These are phyloP conservation scores for Ramalina peruviana DNA, from an alignment of 495 filamentous ascomycete genomes.

Conservation along the genomic window DNA sequence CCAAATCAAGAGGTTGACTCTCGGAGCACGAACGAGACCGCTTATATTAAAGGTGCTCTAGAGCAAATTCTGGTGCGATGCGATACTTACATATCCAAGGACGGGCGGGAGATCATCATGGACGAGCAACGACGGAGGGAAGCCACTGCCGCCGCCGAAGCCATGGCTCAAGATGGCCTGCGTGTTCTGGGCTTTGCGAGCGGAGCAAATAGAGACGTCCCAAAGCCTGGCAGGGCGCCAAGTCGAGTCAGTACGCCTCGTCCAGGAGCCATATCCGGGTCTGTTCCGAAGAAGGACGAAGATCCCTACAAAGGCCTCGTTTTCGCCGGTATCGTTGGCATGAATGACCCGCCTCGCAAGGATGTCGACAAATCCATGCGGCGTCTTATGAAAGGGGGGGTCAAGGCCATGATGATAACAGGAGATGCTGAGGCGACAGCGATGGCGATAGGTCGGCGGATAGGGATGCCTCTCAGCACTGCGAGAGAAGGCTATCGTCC, in stretches of 20 bases:
- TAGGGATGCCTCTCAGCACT: slow-evolving; percentile 66
- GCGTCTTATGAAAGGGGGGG: slow-evolving; percentile 80
- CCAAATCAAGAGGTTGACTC: slow-evolving; percentile 28
- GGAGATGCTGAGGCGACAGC: slow-evolving; percentile 92
- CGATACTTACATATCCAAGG: slow-evolving; percentile 77
- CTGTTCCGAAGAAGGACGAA: slow-evolving; percentile 39
- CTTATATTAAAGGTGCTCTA: slow-evolving; percentile 89
- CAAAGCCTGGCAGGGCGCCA: slow-evolving; percentile 16
- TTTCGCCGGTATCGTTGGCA: slow-evolving; percentile 86
- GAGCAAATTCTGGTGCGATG: slow-evolving; percentile 77
- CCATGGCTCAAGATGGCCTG: slow-evolving; percentile 86
- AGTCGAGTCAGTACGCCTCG: slow-evolving; percentile 38
- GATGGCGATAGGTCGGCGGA: slow-evolving; percentile 77
- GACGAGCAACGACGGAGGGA: slow-evolving; percentile 63
- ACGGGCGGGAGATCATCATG: slow-evolving; percentile 75
- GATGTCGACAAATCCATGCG: slow-evolving; percentile 82
- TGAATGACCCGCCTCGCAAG: slow-evolving; percentile 88
- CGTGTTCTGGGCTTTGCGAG: slow-evolving; percentile 87
- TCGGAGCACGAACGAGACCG: slow-evolving; percentile 46
- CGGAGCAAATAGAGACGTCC: slow-evolving; percentile 33
- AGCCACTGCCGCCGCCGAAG: slow-evolving; percentile 67
- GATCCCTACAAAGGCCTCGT: slow-evolving; percentile 67
- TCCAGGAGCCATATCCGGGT: slow-evolving; percentile 18
- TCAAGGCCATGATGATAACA: slow-evolving; percentile 97
- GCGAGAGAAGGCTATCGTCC: slow-evolving; percentile 32